Percentiles rank a stretch among this genome's conserved stretches.
These are phyloP conservation scores for Verticillium isaacii DNA, from an alignment of 2,329 filamentous ascomycete species.

Conservation along the genomic window DNA sequence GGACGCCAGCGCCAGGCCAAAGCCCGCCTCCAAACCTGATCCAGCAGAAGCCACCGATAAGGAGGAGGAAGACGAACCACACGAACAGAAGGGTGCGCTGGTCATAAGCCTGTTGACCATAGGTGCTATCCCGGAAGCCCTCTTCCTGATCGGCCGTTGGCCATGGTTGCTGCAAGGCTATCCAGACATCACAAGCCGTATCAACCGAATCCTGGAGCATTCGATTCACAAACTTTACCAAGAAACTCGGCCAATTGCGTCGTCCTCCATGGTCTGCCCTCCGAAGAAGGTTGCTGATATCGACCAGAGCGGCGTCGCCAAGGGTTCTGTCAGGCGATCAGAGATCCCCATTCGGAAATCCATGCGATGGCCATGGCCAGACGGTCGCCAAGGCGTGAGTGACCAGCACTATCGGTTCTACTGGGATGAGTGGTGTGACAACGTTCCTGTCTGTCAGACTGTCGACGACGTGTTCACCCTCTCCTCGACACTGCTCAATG, in stretches of 20 bases:
- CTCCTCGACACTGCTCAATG: conserved; percentile 76
- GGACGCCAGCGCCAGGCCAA: conserved; percentile 47
- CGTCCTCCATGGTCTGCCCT: conserved; percentile 26
- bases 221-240: conserved; percentile 70
- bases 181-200: conserved; percentile 70
- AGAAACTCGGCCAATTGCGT: conserved; percentile 34
- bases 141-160: conserved; percentile 88
- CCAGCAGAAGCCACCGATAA: conserved; percentile 20
- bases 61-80: conserved; percentile 50
- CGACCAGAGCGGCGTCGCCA: conserved; percentile 64
- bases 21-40: conserved; percentile 47
- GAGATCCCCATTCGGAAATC: conserved; percentile 59
- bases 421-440: conserved; percentile 96
- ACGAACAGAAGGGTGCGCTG: conserved; percentile 83
- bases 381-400: conserved; percentile 55
- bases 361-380: conserved; percentile 79
- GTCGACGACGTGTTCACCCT: conserved; percentile 88
- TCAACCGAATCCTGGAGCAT: conserved; percentile 82
- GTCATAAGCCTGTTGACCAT: conserved; percentile 84
- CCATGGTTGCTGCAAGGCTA: conserved; percentile 88
- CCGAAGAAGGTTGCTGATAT: conserved; percentile 40
- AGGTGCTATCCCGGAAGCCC: conserved; percentile 84
- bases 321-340: conserved; percentile 61
- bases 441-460: conserved; percentile 83
- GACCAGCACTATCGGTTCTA: conserved; percentile 86